Base-by-base conservation (phyloP, 805 yeast genomes). In the Kuraishia piskuri region DNA sequence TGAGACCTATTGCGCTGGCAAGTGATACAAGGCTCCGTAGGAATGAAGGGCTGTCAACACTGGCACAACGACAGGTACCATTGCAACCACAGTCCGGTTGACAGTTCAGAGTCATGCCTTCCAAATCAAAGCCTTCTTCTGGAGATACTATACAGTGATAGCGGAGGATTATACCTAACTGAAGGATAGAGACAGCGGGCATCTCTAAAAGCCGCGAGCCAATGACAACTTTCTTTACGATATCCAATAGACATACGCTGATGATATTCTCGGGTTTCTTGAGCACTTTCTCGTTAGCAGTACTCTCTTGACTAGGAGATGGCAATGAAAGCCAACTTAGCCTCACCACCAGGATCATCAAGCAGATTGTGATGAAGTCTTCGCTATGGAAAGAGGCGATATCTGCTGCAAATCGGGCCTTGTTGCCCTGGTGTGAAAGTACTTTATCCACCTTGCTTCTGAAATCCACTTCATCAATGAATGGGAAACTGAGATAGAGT, bases 401-500 rank as follows among this genome's bases (percentile, higher is more conserved):
- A 50, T 71, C 72, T 20, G 60, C 57, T 1, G 64, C 52, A 14
- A 83, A 86, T 4, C 40, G 40, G 4, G 40, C 40, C 14, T 31
- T 31, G 40, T 31, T 31, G 9, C 40, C 40, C 40, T 31, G 40
- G 17, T 7, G 40, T 7, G 40, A 31, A 31, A 83, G 66, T 6
- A 82, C 74, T 22, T 72, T 61, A 1, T 67, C 58, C 19, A 82
- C 63, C 50, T 76, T 75, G 20, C 58, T 58, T 52, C 73, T 73
- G 62, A 81, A 79, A 9, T 70, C 70, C 52, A 59, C 68, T 62
- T 85, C 89, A 64, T 85, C 90, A 36, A 85, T 66, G 56, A 78
- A 82, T 2, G 94, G 91, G 59, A 85, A 71, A 54, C 78, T 83
- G 14, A 87, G 77, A 62, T 86, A 86, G 4, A 85, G 66, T 36